Evolutionary conservation across 306 rosid genomes (phyloP).

Genomic region (Medicago truncatula): DNA sequence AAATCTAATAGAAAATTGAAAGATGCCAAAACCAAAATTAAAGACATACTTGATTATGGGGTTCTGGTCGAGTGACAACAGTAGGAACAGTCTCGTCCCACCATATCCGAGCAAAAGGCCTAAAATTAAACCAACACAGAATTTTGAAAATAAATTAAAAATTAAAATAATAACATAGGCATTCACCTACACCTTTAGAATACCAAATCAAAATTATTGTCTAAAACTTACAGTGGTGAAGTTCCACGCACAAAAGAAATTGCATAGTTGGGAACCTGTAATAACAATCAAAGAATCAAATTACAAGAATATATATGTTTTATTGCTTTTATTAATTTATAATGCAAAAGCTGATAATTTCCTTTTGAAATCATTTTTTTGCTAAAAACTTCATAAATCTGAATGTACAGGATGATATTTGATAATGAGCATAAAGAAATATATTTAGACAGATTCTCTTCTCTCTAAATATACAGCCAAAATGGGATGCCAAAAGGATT

Average conservation of each 20-base stretch:
- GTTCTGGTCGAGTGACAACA: conserved; percentile 74
- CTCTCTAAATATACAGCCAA: neutral
- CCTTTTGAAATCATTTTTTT: neutral
- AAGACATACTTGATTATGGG: conserved; percentile 70
- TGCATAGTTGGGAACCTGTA: conserved; percentile 86
- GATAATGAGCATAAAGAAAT: neutral
- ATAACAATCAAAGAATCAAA: neutral
- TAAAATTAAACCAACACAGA: conserved; percentile 32
- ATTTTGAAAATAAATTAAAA: neutral
- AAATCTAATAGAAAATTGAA: too few species aligned
- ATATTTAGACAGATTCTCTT: neutral
- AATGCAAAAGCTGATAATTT: neutral
- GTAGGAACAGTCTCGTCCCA: conserved; percentile 98
- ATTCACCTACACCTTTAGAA: conserved; percentile 6
- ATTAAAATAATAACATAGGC: too few species aligned
- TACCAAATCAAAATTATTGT: neutral
- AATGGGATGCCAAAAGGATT: neutral
- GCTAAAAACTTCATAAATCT: neutral
- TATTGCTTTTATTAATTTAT: neutral
- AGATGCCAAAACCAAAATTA: too few species aligned
- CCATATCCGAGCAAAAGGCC: conserved; percentile 92
- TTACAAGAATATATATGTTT: neutral
- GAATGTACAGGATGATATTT: neutral
- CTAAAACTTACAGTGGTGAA: conserved; percentile 70
- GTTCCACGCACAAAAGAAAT: conserved; percentile 68